These are phyloP conservation scores for Epichloe gansuensis DNA, from an alignment of 2,329 filamentous ascomycete species.

Conservation along the genomic window DNA sequence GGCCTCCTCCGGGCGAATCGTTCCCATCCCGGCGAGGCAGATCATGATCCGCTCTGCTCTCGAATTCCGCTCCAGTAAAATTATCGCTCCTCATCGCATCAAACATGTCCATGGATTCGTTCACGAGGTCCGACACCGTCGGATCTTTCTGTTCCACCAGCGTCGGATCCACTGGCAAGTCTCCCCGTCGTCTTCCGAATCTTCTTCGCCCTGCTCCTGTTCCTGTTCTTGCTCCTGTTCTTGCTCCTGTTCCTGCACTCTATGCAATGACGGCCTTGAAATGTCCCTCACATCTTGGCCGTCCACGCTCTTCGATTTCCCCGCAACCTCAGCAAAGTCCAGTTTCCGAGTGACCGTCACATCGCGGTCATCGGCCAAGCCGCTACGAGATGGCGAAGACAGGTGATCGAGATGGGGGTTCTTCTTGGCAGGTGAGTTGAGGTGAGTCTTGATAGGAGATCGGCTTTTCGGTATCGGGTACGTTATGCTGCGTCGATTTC, in stretches of 20 bases:
- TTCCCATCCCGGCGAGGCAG: not conserved
- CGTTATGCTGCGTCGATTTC: slow-evolving; percentile 37
- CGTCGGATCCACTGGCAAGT: slow-evolving; percentile 4
- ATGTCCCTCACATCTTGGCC: slow-evolving; percentile 16
- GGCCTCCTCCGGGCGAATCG: slow-evolving; percentile 7
- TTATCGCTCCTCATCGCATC: slow-evolving; percentile 17
- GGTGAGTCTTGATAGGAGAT: slow-evolving; percentile 53
- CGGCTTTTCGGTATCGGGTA: slow-evolving; percentile 34
- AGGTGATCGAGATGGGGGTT: slow-evolving; percentile 44
- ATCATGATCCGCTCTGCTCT: slow-evolving; percentile 8
- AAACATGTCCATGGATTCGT: slow-evolving; percentile 33
- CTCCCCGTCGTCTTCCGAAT: slow-evolving; percentile 11
- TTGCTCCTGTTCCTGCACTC: not conserved
- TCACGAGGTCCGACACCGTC: slow-evolving; percentile 19
- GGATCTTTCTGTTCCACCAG: slow-evolving; percentile 17
- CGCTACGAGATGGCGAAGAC: slow-evolving; percentile 36
- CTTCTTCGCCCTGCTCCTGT: slow-evolving; percentile 13
- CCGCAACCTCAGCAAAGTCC: slow-evolving; percentile 31
- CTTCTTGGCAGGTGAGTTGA: slow-evolving; percentile 48
- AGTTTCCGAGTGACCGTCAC: slow-evolving; percentile 40
- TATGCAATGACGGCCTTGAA: slow-evolving; percentile 1
- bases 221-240: too few species aligned
- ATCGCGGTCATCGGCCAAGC: slow-evolving; percentile 20
- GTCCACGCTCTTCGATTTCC: slow-evolving; percentile 2
- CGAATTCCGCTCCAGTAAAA: not conserved